A percentile compares a stretch with the other conserved stretches of the same genome.
These are phyloP conservation scores for Cladosporium sp. DNA, from an alignment of 2,329 filamentous ascomycete genomes.

Conservation along the genomic window DNA sequence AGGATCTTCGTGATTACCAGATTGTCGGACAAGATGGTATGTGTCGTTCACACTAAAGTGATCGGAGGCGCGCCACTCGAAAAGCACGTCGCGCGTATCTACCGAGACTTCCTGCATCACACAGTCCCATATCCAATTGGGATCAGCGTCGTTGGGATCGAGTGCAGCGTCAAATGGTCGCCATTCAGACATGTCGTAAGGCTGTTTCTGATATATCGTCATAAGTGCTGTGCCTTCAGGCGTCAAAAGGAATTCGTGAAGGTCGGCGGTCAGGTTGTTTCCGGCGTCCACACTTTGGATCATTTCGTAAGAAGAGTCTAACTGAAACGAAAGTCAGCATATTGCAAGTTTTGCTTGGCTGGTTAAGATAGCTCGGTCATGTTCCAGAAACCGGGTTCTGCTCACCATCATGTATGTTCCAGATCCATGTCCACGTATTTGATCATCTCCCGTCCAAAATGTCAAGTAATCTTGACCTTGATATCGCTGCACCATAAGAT, in stretches of 20 bases:
- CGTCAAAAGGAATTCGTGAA: conserved; percentile 48
- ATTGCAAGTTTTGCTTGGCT: background rate
- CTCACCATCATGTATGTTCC: conserved; percentile 31
- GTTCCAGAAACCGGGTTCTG: background rate
- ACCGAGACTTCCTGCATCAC: conserved; percentile 32
- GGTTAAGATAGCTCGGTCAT: background rate
- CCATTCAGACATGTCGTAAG: conserved; percentile 25
- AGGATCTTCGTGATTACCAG: conserved; percentile 42
- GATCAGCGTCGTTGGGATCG: conserved; percentile 29
- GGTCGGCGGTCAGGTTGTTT: conserved; percentile 38
- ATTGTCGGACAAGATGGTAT: conserved; percentile 33
- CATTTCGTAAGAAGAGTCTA: conserved; percentile 34
- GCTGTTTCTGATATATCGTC: conserved; percentile 36
- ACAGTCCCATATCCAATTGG: conserved; percentile 32
- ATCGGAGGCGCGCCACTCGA: conserved; percentile 41
- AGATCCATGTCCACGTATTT: conserved; percentile 32
- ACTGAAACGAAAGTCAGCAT: conserved; percentile 16
- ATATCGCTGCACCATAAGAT: conserved; percentile 36
- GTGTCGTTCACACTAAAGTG: conserved; percentile 49
- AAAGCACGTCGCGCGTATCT: conserved; percentile 16
- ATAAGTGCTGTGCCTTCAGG: conserved; percentile 43
- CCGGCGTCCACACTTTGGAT: conserved; percentile 40
- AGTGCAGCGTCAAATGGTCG: conserved; percentile 32
- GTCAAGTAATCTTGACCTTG: conserved; percentile 37
- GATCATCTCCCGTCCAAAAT: conserved; percentile 39